These are phyloP conservation scores for Pyrenula massariospora DNA, from an alignment of 495 filamentous ascomycete genomes.

Conservation along the genomic window DNA sequence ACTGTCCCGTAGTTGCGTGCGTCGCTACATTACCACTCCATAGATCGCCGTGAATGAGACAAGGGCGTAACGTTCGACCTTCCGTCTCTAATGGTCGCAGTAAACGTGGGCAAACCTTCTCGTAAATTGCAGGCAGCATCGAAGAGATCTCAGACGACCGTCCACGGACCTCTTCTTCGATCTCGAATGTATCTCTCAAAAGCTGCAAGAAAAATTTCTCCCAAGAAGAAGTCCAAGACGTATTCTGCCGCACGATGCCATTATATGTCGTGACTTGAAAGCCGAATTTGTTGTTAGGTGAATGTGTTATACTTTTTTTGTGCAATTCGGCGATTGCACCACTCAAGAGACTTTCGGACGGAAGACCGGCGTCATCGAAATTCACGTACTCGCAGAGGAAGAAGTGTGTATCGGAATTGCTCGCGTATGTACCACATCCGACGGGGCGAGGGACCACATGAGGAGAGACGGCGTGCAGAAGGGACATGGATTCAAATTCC, in stretches of 20 bases:
- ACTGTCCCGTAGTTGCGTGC: conserved; percentile 6
- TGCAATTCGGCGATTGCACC: conserved; percentile 29
- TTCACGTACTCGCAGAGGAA: conserved; percentile 32
- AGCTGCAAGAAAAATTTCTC: conserved; percentile 26
- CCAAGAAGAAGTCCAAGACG: conserved; percentile 32
- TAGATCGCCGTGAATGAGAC: conserved; percentile 6
- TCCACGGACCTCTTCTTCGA: conserved; percentile 19
- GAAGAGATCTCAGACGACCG: conserved; percentile 13
- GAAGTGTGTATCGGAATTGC: conserved; percentile 19
- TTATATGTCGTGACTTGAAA: conserved; percentile 36
- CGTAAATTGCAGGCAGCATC: conserved; percentile 12
- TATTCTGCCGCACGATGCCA: conserved; percentile 26
- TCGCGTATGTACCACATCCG: conserved; percentile 1
- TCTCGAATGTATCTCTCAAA: conserved; percentile 17
- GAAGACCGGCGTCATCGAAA: conserved; percentile 22
- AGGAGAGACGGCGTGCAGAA: conserved; percentile 1
- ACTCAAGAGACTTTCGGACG: conserved; percentile 27
- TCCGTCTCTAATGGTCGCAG: conserved; percentile 26
- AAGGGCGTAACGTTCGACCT: conserved; percentile 9
- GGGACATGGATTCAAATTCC: conserved; percentile 6
- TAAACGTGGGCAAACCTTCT: conserved; percentile 25
- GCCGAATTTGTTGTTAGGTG: conserved; percentile 40
- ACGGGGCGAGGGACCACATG: conserved; percentile 2
- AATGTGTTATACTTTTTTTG: conserved; percentile 10
- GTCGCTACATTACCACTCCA: conserved; percentile 7